These are phyloP conservation scores for Triangularia setosa DNA, from an alignment of 2,329 filamentous ascomycete genomes.

Conservation along the genomic window DNA sequence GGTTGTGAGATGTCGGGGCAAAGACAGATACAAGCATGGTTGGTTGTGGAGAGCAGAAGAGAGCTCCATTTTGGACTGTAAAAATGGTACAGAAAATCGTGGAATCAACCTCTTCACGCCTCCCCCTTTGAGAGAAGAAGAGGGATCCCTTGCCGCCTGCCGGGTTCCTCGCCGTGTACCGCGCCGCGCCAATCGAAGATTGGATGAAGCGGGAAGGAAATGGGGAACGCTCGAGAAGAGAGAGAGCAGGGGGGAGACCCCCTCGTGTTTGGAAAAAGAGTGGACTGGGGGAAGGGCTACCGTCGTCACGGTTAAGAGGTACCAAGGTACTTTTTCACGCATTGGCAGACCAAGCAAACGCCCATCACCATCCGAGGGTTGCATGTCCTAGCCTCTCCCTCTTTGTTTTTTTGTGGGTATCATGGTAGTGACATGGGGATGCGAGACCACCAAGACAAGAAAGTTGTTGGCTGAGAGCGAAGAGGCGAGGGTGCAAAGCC, in stretches of 20 bases:
- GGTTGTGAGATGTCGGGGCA: not conserved
- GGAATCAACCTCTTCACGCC: not conserved
- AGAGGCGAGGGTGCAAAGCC: not conserved
- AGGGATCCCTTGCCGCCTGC: not conserved
- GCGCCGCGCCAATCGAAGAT: slow-evolving; percentile 6
- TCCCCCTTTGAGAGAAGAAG: slow-evolving; percentile 5
- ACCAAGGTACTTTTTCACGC: not conserved
- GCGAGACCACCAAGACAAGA: not conserved
- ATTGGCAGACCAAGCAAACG: not conserved
- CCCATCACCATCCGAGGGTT: slow-evolving; percentile 3
- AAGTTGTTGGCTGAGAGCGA: not conserved
- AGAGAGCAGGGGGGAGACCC: not conserved
- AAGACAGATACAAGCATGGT: not conserved
- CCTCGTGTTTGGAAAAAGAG: slow-evolving; percentile 15
- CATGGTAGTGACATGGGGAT: not conserved
- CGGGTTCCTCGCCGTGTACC: slow-evolving; percentile 8
- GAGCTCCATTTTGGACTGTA: not conserved
- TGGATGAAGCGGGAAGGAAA: not conserved
- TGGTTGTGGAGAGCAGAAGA: not conserved
- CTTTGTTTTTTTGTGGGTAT: not conserved
- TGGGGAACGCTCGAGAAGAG: not conserved
- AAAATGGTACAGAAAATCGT: not conserved
- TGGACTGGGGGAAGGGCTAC: not conserved
- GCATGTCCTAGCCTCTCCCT: slow-evolving; percentile 5
- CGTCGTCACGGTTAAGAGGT: not conserved